phyloP scores from a whole-genome alignment of 176 grass and related monocot species.

The Lolium rigidum region DNA sequence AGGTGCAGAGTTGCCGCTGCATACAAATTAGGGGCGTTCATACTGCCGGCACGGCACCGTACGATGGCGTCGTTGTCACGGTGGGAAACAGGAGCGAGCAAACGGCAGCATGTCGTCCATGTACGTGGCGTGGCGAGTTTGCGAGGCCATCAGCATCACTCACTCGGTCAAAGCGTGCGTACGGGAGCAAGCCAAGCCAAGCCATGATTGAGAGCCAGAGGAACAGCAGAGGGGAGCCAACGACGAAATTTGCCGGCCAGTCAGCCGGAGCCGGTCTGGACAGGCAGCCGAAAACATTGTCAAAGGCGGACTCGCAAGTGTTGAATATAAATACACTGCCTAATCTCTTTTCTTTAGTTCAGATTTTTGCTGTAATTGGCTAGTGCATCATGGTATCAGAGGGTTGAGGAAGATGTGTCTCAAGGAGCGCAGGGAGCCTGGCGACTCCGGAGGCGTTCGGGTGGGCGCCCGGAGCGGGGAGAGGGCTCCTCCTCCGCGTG shows the following conservation, averaged over 20 bases:
- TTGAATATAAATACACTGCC: no score
- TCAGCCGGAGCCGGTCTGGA: no score
- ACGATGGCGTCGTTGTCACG: slow-evolving; percentile 27
- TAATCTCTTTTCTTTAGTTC: no score
- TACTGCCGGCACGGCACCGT: not conserved
- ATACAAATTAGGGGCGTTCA: slow-evolving; percentile 2
- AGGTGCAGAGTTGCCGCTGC: not conserved
- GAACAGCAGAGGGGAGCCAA: not conserved
- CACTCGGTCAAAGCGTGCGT: not conserved
- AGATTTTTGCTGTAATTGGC: no score
- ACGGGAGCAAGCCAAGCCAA: not conserved
- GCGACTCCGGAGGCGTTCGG: no score
- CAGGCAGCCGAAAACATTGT: not conserved
- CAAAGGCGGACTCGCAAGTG: no score
- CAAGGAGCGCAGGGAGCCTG: no score
- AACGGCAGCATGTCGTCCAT: not conserved
- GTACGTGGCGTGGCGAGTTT: not conserved
- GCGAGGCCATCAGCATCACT: not conserved
- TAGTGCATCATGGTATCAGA: no score
- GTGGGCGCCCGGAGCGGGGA: no score
- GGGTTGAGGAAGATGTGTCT: no score
- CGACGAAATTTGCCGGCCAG: not conserved
- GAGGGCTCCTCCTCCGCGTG: no score
- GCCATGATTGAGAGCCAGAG: not conserved
- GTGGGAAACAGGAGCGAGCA: slow-evolving; percentile 43